phyloP scores from a whole-genome alignment of 768 basidiomycete species.

The Termitomyces sp. region DNA sequence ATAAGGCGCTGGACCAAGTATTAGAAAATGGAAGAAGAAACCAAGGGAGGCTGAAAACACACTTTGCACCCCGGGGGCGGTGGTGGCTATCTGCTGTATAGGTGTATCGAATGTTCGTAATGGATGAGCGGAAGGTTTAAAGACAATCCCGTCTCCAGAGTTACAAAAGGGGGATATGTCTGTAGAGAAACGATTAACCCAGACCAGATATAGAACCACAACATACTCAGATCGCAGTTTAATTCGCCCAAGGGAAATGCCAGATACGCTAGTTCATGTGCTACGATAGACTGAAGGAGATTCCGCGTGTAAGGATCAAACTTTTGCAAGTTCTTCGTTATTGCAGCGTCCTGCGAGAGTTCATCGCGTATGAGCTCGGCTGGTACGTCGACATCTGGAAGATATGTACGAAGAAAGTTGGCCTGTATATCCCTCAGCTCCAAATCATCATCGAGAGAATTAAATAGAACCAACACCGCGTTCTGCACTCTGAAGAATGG shows the following conservation, averaged over 20 bases:
- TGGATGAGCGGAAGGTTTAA: slow-evolving; percentile 36
- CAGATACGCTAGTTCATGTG: slow-evolving; percentile 25
- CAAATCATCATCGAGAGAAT: background rate
- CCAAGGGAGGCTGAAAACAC: background rate
- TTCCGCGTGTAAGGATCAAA: slow-evolving; percentile 61
- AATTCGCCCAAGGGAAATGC: slow-evolving; percentile 64
- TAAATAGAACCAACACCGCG: slow-evolving; percentile 46
- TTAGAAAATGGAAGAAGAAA: background rate
- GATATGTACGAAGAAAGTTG: slow-evolving; percentile 62
- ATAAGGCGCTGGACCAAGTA: slow-evolving; percentile 17
- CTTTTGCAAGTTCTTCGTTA: slow-evolving; percentile 23
- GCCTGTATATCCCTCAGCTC: slow-evolving; percentile 34
- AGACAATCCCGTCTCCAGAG: slow-evolving; percentile 19
- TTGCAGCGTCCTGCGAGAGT: slow-evolving; percentile 38
- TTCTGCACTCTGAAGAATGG: slow-evolving; percentile 49
- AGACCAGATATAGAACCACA: background rate
- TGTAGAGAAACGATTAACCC: background rate
- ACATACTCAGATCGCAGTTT: slow-evolving; percentile 55
- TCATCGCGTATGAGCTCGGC: slow-evolving; percentile 59
- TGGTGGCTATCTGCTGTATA: slow-evolving; percentile 55
- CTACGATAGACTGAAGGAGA: slow-evolving; percentile 36
- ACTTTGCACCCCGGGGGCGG: slow-evolving; percentile 10
- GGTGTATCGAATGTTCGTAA: slow-evolving; percentile 55
- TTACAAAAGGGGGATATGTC: slow-evolving; percentile 23
- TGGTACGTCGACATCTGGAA: slow-evolving; percentile 72